phyloP scores from a whole-genome alignment of 2,329 filamentous ascomycete species.

The Triangularia verruculosa region DNA sequence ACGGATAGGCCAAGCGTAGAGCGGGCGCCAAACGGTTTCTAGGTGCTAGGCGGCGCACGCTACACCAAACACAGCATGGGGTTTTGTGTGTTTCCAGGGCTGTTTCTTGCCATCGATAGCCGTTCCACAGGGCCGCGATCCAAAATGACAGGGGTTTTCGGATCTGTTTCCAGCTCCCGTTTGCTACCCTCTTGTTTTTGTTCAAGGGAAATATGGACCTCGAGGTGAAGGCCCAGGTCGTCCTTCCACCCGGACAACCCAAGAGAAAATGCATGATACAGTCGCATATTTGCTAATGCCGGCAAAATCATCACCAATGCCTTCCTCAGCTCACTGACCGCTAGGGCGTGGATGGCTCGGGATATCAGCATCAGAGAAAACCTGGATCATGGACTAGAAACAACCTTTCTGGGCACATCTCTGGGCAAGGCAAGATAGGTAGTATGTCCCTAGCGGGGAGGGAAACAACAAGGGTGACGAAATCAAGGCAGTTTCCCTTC shows the following conservation, averaged over 20 bases:
- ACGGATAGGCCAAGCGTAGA: not conserved
- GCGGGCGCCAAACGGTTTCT: not conserved
- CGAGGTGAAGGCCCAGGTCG: constrained; percentile 7
- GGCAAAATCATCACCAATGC: constrained; percentile 32
- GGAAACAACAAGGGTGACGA: constrained; percentile 21
- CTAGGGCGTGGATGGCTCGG: constrained; percentile 15
- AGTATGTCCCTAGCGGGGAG: not conserved
- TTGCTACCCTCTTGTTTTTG: constrained; percentile 12
- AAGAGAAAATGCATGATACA: constrained; percentile 29
- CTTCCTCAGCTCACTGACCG: constrained; percentile 22
- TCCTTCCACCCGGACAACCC: constrained; percentile 9
- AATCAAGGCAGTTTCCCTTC: constrained; percentile 8
- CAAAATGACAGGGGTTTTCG: constrained; percentile 1
- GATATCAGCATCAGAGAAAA: constrained; percentile 21
- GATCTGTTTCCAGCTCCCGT: constrained; percentile 9
- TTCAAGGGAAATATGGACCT: constrained; percentile 12
- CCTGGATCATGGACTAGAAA: constrained; percentile 22
- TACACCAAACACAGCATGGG: constrained; percentile 1
- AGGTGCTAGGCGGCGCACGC: not conserved
- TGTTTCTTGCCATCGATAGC: not conserved
- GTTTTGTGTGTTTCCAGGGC: not conserved
- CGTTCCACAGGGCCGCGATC: constrained; percentile 3
- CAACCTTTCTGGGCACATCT: constrained; percentile 3
- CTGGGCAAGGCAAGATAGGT: constrained; percentile 11
- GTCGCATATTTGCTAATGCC: constrained; percentile 32